Conservation (phyloP, 192 early-diverging fungal genomes). For the Mortierella hygrophila region DNA sequence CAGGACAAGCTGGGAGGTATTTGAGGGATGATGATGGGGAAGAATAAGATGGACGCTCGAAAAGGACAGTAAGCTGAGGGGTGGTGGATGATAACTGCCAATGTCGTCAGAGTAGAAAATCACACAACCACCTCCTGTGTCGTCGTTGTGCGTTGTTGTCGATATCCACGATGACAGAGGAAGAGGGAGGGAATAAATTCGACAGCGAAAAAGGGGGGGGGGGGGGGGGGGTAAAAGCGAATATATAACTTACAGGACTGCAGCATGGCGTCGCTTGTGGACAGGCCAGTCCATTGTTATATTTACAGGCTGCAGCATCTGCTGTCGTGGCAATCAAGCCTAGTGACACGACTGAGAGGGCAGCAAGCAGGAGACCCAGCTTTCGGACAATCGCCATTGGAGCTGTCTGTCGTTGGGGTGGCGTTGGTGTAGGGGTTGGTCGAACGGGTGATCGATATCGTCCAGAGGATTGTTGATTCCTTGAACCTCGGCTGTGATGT, state of each 20-base stretch:
- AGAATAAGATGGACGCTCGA: too few species aligned
- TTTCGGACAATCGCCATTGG: conserved; percentile 48
- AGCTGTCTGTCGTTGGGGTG: conserved; percentile 2
- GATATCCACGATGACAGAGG: background rate
- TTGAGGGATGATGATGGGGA: background rate
- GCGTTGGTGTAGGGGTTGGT: background rate
- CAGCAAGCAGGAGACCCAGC: conserved; percentile 43
- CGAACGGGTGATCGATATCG: conserved; percentile 5
- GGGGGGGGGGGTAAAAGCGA: too few species aligned
- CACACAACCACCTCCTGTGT: background rate
- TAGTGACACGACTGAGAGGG: conserved; percentile 36
- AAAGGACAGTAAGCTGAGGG: background rate
- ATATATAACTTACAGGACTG: conserved; percentile 32
- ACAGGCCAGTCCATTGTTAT: conserved; percentile 35
- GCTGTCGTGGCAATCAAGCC: conserved; percentile 2
- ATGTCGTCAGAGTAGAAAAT: background rate
- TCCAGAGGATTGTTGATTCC: background rate
- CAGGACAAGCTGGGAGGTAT: background rate
- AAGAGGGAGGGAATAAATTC: background rate
- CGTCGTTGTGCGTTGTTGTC: background rate
- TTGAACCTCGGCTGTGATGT: background rate
- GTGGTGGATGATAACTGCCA: background rate
- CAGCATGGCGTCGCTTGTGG: conserved; percentile 46
- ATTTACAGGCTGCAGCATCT: conserved; percentile 43
- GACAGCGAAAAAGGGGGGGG: background rate